These are phyloP conservation scores for Pelargonium cotyledonis DNA, from an alignment of 441 rosid species.

Conservation along the genomic window DNA sequence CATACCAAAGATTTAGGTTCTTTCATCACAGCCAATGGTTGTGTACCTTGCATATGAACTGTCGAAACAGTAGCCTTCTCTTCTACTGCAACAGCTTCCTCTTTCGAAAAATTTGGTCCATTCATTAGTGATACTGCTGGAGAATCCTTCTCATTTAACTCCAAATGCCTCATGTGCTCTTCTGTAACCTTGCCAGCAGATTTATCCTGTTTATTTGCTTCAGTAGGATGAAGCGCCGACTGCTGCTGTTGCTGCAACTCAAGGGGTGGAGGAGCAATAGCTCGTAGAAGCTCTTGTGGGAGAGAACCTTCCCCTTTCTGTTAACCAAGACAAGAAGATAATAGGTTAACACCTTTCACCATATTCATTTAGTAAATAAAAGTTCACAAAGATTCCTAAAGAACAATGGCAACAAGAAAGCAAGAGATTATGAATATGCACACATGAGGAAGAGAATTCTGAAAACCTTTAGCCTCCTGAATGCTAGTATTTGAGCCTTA, in stretches of 20 bases:
- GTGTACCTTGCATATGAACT: conserved; percentile 40
- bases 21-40: conserved; percentile 32
- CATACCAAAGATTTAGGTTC: conserved; percentile 39
- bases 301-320: conserved; percentile 97
- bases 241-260: conserved; percentile 62
- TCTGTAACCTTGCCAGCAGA: conserved; percentile 55
- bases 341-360: conserved; percentile 10
- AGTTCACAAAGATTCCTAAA: neutral
- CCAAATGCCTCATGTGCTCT: conserved; percentile 52
- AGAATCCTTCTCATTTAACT: conserved; percentile 53
- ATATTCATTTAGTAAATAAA: conserved; percentile 19
- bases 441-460: conserved; percentile 13
- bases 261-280: conserved; percentile 88
- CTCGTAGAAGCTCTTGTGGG: conserved; percentile 92
- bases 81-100: conserved; percentile 52
- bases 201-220: conserved; percentile 57
- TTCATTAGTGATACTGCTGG: conserved; percentile 42
- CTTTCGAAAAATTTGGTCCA: conserved; percentile 47
- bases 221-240: conserved; percentile 40
- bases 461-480: conserved; percentile 86
- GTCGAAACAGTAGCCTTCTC: conserved; percentile 53
- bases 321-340: conserved; percentile 22
- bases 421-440: neutral
- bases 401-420: conserved; percentile 8
- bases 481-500: conserved; percentile 97